These are phyloP conservation scores for Tylopilus rubrobrunneus DNA, from an alignment of 768 basidiomycete genomes.

Conservation along the genomic window DNA sequence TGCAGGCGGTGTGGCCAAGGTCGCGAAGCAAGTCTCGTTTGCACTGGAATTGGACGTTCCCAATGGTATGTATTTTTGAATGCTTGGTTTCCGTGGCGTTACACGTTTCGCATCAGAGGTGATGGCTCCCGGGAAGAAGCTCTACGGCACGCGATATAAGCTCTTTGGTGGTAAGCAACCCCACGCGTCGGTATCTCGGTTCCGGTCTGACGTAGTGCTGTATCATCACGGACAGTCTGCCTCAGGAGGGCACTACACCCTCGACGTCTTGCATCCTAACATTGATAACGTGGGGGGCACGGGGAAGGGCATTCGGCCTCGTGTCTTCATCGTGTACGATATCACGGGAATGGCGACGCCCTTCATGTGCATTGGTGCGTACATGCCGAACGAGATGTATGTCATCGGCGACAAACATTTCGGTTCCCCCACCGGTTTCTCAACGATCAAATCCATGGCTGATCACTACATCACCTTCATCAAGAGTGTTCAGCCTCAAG, in stretches of 20 bases:
- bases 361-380: no score
- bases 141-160: slow-evolving; percentile 59
- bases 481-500: no score
- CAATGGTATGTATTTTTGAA: slow-evolving; percentile 39
- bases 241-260: slow-evolving; percentile 92
- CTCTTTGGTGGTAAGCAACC: slow-evolving; percentile 71
- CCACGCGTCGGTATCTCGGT: background rate
- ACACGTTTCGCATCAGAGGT: slow-evolving; percentile 41
- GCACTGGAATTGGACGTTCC: slow-evolving; percentile 75
- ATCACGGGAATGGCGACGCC: no score
- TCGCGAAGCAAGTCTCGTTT: slow-evolving; percentile 77
- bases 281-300: slow-evolving; percentile 39
- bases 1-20: slow-evolving; percentile 78
- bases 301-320: no score
- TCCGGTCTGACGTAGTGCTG: slow-evolving; percentile 46
- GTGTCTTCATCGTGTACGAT: no score
- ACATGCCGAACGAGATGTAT: no score
- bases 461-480: no score
- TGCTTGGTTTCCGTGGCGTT: fast-evolving
- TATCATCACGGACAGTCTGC: slow-evolving; percentile 94
- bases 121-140: slow-evolving; percentile 50
- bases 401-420: no score
- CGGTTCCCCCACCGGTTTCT: no score
- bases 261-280: slow-evolving; percentile 79
- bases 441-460: no score